Percentiles rank a stretch among this genome's conserved stretches.
These are phyloP conservation scores for Phialophora macrospora DNA, from an alignment of 2,329 filamentous ascomycete species.

Conservation along the genomic window DNA sequence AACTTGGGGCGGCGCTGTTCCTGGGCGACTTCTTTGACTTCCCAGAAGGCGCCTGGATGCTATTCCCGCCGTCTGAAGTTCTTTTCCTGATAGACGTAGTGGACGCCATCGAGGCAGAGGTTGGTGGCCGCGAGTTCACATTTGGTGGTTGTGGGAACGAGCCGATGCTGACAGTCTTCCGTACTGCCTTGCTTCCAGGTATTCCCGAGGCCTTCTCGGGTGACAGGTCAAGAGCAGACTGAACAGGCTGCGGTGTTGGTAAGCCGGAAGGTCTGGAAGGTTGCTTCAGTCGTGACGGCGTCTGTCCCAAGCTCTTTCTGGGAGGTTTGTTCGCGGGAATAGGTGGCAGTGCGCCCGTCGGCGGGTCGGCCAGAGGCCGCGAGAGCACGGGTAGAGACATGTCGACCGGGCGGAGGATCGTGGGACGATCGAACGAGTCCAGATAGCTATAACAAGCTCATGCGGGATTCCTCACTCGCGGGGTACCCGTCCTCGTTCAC, in stretches of 20 bases:
- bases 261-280: conserved; percentile 57
- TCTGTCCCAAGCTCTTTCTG: conserved; percentile 65
- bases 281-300: conserved; percentile 42
- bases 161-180: conserved; percentile 91
- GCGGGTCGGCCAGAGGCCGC: conserved; percentile 66
- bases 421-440: conserved; percentile 2
- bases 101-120: conserved; percentile 56
- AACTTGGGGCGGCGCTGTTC: conserved; percentile 59
- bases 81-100: conserved; percentile 41
- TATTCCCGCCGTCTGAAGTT: conserved; percentile 54
- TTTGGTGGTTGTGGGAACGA: conserved; percentile 89
- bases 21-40: conserved; percentile 63
- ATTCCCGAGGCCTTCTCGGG: conserved; percentile 45
- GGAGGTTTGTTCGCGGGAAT: conserved; percentile 71
- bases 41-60: conserved; percentile 42
- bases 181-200: conserved; percentile 69
- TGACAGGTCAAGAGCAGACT: conserved; percentile 61
- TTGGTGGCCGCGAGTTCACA: conserved; percentile 65
- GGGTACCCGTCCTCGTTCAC: not conserved
- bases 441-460: conserved; percentile 16
- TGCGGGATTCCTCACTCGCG: conserved; percentile 7
- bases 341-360: conserved; percentile 72
- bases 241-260: conserved; percentile 55
- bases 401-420: conserved; percentile 10
- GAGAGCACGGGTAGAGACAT: conserved; percentile 48